A percentile compares a stretch with the other conserved stretches of the same genome.
Conservation (phyloP, 495 filamentous ascomycete genomes). For the Daldinia loculata region DNA sequence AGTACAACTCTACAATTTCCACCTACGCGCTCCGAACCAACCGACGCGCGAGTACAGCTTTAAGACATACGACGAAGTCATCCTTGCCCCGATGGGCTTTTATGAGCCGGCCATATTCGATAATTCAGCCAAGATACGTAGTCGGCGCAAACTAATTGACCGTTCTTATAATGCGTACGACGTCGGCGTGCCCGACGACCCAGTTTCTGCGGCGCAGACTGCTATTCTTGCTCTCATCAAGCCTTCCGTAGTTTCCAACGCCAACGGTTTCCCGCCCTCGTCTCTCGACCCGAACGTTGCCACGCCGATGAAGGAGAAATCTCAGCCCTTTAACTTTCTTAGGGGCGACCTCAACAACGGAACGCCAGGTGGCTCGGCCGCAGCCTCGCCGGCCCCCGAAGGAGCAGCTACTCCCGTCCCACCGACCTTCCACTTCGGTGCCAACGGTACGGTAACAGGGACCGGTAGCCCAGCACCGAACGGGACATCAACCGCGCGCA, state of each 20-base stretch:
- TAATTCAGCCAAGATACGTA: constrained; percentile 76
- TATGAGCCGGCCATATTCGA: constrained; percentile 90
- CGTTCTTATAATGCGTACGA: constrained; percentile 95
- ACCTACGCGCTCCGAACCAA: constrained; percentile 85
- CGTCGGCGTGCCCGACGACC: constrained; percentile 82
- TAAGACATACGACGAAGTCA: constrained; percentile 94
- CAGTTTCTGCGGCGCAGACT: constrained; percentile 82
- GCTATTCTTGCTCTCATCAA: constrained; percentile 76
- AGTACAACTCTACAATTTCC: constrained; percentile 83
- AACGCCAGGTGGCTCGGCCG: constrained; percentile 84
- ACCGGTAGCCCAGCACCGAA: constrained; percentile 56
- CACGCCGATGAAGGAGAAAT: constrained; percentile 63
- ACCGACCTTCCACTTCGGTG: constrained; percentile 60
- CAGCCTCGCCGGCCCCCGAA: constrained; percentile 87
- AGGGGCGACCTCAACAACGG: constrained; percentile 65
- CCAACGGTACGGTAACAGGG: constrained; percentile 53
- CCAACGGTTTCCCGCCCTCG: constrained; percentile 49
- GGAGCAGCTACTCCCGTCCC: constrained; percentile 72
- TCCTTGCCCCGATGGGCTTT: constrained; percentile 87
- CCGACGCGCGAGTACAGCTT: constrained; percentile 90
- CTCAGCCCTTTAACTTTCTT: constrained; percentile 64
- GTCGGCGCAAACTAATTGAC: constrained; percentile 78
- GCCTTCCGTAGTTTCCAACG: constrained; percentile 59
- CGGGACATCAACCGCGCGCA: constrained; percentile 46
- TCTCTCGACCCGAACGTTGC: constrained; percentile 50